Conservation (phyloP, 306 rosid genomes). For the Vigna angularis region DNA sequence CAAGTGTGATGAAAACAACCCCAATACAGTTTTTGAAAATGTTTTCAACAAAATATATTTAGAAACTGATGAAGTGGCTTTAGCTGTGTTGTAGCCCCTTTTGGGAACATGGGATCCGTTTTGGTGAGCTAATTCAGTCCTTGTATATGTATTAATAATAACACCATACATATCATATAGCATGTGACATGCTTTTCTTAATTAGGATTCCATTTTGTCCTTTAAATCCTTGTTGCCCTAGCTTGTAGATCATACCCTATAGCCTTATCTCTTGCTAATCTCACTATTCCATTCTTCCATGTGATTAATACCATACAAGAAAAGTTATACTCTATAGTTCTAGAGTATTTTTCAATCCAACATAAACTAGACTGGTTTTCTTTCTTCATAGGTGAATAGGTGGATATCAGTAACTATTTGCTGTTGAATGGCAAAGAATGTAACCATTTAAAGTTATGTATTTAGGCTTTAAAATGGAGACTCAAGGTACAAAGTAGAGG, state of each 20-base stretch:
- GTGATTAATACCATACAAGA: neutral
- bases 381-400: too few species aligned
- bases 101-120: conserved; percentile 70
- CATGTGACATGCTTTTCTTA: conserved; percentile 66
- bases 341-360: too few species aligned
- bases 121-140: conserved; percentile 55
- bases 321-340: too few species aligned
- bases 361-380: too few species aligned
- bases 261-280: conserved; percentile 19
- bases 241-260: conserved; percentile 21
- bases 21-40: conserved; percentile 12
- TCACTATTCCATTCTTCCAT: conserved; percentile 17
- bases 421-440: too few species aligned
- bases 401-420: too few species aligned
- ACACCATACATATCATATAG: conserved; percentile 29
- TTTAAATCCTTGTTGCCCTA: conserved; percentile 14
- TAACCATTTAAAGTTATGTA: neutral
- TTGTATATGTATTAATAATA: conserved; percentile 49
- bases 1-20: conserved; percentile 34
- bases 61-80: conserved; percentile 53
- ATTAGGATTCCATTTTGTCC: conserved; percentile 33
- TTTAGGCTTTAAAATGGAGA: conserved; percentile 22
- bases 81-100: conserved; percentile 61
- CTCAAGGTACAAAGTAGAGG: conserved; percentile 42
- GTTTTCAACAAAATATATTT: conserved; percentile 18